Evolutionary conservation across 768 basidiomycete species (phyloP), one percentile per base, ranked within the genome.

Genomic region (Dentipellis fragilis): DNA sequence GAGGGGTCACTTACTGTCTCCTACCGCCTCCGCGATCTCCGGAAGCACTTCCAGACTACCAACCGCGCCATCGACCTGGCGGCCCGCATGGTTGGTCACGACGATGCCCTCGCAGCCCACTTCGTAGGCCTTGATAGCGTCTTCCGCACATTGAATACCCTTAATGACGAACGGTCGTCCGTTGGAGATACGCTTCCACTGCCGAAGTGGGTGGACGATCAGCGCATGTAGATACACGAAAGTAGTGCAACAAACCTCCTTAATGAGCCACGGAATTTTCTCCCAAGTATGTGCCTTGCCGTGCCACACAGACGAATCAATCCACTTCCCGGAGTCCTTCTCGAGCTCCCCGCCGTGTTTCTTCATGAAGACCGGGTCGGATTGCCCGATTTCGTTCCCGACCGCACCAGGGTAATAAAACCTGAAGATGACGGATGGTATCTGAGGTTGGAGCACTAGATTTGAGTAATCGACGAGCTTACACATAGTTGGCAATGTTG

Each of bases 51-150:
- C 78, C 42, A 80, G 65, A 53, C 76, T 77, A 16, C 71, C 76
- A 4, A 80, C 71, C 1, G 79, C 78, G 17, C 80, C 80, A 62
- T 83, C 80, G 39, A 81, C 76, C 62, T 81, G 79, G 22, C 80
- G 66, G 0, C 78, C 79, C 5, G 77, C 79, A 62, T 80, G 78
- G 58, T 79, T 80, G 17, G 75, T 77, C 10, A 79, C 78, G n/a
- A 81, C 76, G 51, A 80, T 77, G 6, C 79, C 78, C 52, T 77
- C 75, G 59, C 75, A 75, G 0, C 79, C 79, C 11, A 74, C 53
- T 16, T 76, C 71, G 14, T 71, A 65, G 4, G 77, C 78, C 59
- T 70, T 75, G n/a, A 66, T 59, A 0, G 80, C 79, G 58, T 81
- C 79, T 10, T 68, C 70, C 4, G 67, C 72, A 57, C 63, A 69